Conservation (phyloP, 768 basidiomycete species). For the Mycena metata region DNA sequence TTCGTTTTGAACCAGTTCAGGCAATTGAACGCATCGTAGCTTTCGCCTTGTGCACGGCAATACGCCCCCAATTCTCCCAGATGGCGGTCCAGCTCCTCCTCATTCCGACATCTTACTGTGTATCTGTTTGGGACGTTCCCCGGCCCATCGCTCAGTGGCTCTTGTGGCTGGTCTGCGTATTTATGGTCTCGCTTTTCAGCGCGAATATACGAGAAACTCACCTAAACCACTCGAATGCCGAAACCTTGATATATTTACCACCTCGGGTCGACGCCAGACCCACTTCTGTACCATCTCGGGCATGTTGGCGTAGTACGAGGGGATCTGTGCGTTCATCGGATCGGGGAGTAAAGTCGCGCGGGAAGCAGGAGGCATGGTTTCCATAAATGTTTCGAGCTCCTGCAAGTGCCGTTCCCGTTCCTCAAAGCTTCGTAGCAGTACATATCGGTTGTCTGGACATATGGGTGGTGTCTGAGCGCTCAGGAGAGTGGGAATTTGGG, state of each 20-base stretch:
- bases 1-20: too few relatives aligned
- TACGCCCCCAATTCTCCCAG: neutral
- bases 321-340: neutral
- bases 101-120: neutral
- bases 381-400: neutral
- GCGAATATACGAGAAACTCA: neutral
- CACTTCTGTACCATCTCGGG: neutral
- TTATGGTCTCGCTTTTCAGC: neutral
- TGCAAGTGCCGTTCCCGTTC: neutral
- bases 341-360: neutral
- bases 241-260: neutral
- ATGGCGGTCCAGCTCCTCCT: neutral
- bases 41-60: too few relatives aligned
- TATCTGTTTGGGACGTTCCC: neutral
- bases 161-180: neutral
- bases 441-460: neutral
- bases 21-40: too few relatives aligned
- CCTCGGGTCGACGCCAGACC: neutral
- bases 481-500: too few relatives aligned
- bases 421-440: neutral
- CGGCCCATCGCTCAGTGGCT: neutral
- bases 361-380: neutral
- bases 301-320: neutral
- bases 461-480: too few relatives aligned
- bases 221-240: neutral